Evolutionary conservation across 2,329 filamentous ascomycete species (phyloP).

Genomic region (Canariomyces notabilis): DNA sequence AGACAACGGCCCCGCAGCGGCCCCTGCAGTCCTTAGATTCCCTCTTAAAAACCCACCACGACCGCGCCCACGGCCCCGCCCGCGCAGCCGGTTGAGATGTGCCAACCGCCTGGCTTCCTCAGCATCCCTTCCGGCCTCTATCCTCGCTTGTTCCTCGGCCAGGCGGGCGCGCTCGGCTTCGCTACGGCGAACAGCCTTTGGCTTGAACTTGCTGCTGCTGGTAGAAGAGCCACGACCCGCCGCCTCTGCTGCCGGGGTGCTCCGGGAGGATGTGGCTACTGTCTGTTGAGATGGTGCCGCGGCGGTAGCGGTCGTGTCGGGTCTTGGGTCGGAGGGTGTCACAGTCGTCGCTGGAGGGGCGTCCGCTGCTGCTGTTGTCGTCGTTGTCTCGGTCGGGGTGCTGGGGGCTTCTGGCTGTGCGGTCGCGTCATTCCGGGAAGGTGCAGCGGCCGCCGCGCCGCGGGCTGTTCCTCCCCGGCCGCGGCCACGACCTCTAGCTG

Average conservation of each 20-base stretch:
- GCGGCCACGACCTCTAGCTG: slow-evolving; percentile 19
- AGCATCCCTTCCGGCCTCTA: slow-evolving; percentile 28
- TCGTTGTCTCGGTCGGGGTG: background rate
- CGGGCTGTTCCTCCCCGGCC: slow-evolving; percentile 21
- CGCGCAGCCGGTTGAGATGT: slow-evolving; percentile 26
- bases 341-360: slow-evolving; percentile 7
- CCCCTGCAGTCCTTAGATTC: slow-evolving; percentile 28
- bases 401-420: background rate
- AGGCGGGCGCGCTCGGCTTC: slow-evolving; percentile 34
- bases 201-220: slow-evolving; percentile 28
- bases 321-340: background rate
- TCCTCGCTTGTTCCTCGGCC: slow-evolving; percentile 32
- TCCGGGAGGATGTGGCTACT: slow-evolving; percentile 8
- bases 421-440: slow-evolving; percentile 1
- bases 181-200: slow-evolving; percentile 31
- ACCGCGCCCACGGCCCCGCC: slow-evolving; percentile 29
- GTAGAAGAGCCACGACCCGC: slow-evolving; percentile 15
- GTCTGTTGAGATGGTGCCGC: background rate
- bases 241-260: slow-evolving; percentile 4
- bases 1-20: slow-evolving; percentile 36
- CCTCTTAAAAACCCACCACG: slow-evolving; percentile 28
- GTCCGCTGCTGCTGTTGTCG: slow-evolving; percentile 1
- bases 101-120: slow-evolving; percentile 28
- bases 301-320: background rate
- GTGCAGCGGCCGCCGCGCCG: slow-evolving; percentile 14